Evolutionary conservation across 1,139 yeast genomes (phyloP), one percentile per base, ranked within the genome.

Genomic region (Lodderomyces parapsilosis): DNA sequence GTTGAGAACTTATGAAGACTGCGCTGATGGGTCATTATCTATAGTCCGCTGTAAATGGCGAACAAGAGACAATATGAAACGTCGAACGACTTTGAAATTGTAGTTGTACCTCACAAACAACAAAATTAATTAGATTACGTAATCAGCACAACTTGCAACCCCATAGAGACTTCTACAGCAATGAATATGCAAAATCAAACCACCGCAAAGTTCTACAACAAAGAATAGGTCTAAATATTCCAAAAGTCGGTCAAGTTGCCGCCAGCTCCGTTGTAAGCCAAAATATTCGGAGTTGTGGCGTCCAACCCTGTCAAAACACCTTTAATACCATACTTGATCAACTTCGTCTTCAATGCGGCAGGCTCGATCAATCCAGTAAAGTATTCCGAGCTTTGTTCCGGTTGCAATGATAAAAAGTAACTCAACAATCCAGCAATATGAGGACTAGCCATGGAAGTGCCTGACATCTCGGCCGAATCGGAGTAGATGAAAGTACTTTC

Each of bases 181-280:
- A n/a, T n/a, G n/a, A n/a, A n/a, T n/a, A n/a, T n/a, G n/a, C n/a
- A n/a, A n/a, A n/a, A n/a, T n/a, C n/a, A n/a, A n/a, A 13, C 17
- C 13, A 13, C 5, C n/a, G 9, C 17, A 27, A 27, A 27, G 6
- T 9, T 27, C 17, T 27, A 27, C 31, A n/a, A n/a, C n/a, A n/a
- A 27, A n/a, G 5, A 6, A 11, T 17, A 17, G 11, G 10, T 15
- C 30, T 36, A 36, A 13, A 28, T 13, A 39, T 35, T 43, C 94
- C 94, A 87, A 77, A 87, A 86, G 42, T 74, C 78, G 46, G 81
- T 71, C 60, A 87, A 65, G 66, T 83, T 83, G 65, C 81, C 81
- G 53, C 96, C 96, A 50, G 84, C 97, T 71, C 99, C 99, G 63
- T 93, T 93, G 78, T 71, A 93, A 43, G 93, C 90, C 67, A 93